Conservation (phyloP, 2,329 filamentous ascomycete species). For the Fusarium beomiforme region DNA sequence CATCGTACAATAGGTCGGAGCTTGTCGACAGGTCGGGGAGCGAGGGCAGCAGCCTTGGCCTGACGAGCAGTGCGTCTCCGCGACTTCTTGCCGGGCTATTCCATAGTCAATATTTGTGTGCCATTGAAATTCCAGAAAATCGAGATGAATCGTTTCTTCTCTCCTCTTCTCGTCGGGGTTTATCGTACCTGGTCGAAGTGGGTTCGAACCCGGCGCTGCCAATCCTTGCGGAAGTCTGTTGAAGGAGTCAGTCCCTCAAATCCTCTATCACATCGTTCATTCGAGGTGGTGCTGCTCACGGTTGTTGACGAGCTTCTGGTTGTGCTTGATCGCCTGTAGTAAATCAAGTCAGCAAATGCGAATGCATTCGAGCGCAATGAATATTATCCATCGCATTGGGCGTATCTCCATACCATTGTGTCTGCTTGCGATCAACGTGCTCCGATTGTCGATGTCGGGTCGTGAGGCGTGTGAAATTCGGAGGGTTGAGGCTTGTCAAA, state of each 20-base stretch:
- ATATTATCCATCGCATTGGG: slow-evolving; percentile 33
- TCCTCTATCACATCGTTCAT: slow-evolving; percentile 42
- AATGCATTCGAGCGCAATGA: slow-evolving; percentile 24
- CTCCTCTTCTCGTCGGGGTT: slow-evolving; percentile 20
- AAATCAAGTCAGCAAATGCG: slow-evolving; percentile 45
- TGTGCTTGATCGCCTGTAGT: slow-evolving; percentile 95
- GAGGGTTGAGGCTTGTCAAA: slow-evolving; percentile 53
- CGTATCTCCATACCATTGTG: slow-evolving; percentile 60
- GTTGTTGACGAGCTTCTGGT: slow-evolving; percentile 98
- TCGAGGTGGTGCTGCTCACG: slow-evolving; percentile 66
- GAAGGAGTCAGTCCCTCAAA: slow-evolving; percentile 52
- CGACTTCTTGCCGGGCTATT: slow-evolving; percentile 93
- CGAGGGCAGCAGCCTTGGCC: slow-evolving; percentile 93
- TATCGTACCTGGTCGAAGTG: slow-evolving; percentile 97
- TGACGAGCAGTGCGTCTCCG: slow-evolving; percentile 90
- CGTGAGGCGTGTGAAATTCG: slow-evolving; percentile 53
- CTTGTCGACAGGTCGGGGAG: slow-evolving; percentile 96
- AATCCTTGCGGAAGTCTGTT: slow-evolving; percentile 98
- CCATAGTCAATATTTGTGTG: slow-evolving; percentile 49
- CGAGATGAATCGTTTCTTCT: slow-evolving; percentile 20
- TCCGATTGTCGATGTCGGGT: slow-evolving; percentile 55
- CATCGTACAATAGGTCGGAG: slow-evolving; percentile 96
- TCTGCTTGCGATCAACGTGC: slow-evolving; percentile 62
- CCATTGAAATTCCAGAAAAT: slow-evolving; percentile 26
- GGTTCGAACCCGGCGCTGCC: slow-evolving; percentile 98